Evolutionary conservation across 495 filamentous ascomycete genomes (phyloP), one percentile per base, ranked within the genome.

Genomic region (Hypoxylon lienhwacheense): DNA sequence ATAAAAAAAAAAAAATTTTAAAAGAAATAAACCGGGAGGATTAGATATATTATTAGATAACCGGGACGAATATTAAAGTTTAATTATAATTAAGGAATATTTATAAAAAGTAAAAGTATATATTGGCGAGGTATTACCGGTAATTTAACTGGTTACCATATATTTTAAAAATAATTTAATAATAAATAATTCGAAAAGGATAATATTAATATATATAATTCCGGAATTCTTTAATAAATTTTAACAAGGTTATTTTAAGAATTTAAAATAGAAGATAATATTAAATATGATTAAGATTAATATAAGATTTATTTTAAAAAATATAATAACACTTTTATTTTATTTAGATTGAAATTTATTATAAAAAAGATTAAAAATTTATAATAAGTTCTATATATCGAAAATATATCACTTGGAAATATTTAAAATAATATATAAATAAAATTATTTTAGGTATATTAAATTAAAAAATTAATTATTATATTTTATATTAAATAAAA

Each of bases 141-240:
- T 24, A 40, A 21, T 33, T 34, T 32, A 45, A 12, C 34, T 21
- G 14, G 34, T 7, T 21, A 22, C 34, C 4, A 33, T 34, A 4
- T 33, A 33, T n/a, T 1, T 34, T 1, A 14, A 33, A 31, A 34
- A 45, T 7, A 24, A 45, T 21, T 15, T n/a, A 19, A 12, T 33
- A 29, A 31, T 19, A 19, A 5, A 7, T 20, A 12, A 16, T 31
- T 19, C 21, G 1, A 44, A 45, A 45, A 34, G 34, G 0, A 33
- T 45, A 12, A 45, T 45, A 7, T 34, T 45, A 33, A 21, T 45
- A 11, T 44, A 44, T 31, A 45, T 45, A 8, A 16, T 21, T 14
- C 10, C 16, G n/a, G 34, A 21, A 14, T 45, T 45, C 34, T 16
- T 22, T 14, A 21, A 29, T n/a, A 45, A 45, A 33, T 31, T 45